Conservation (phyloP, 2,329 filamentous ascomycete genomes). For the Penicillium sp. region DNA sequence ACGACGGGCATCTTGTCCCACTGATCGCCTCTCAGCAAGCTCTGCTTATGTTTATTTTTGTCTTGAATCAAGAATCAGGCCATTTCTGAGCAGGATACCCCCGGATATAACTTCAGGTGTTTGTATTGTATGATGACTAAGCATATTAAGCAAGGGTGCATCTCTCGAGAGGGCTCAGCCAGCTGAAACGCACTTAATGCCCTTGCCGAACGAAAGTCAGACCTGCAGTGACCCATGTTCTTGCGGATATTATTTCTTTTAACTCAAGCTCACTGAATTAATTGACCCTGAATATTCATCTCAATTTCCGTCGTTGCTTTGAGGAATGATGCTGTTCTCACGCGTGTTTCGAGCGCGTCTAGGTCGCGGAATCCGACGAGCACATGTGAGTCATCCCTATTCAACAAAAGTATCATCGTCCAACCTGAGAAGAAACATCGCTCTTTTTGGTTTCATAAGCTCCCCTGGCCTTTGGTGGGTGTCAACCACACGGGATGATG, state of each 20-base stretch:
- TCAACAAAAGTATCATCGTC: slow-evolving; percentile 17
- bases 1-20: no score
- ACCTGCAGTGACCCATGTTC: neutral
- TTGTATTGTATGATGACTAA: slow-evolving; percentile 1
- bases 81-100: no score
- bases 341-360: slow-evolving; percentile 1
- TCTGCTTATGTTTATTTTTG: neutral
- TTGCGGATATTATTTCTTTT: neutral
- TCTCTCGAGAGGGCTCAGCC: neutral
- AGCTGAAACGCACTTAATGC: neutral
- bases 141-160: slow-evolving; percentile 2
- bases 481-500: slow-evolving; percentile 15
- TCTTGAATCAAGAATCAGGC: no score
- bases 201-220: neutral
- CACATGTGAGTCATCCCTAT: slow-evolving; percentile 9
- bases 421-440: slow-evolving; percentile 13
- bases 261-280: neutral
- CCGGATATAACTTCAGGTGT: neutral
- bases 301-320: neutral
- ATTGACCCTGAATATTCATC: neutral
- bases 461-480: slow-evolving; percentile 26
- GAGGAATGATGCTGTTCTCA: neutral
- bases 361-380: slow-evolving; percentile 7
- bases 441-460: slow-evolving; percentile 16
- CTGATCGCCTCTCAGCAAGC: no score